Evolutionary conservation across 768 basidiomycete genomes (phyloP).

Genomic region (Amanita molliuscula): DNA sequence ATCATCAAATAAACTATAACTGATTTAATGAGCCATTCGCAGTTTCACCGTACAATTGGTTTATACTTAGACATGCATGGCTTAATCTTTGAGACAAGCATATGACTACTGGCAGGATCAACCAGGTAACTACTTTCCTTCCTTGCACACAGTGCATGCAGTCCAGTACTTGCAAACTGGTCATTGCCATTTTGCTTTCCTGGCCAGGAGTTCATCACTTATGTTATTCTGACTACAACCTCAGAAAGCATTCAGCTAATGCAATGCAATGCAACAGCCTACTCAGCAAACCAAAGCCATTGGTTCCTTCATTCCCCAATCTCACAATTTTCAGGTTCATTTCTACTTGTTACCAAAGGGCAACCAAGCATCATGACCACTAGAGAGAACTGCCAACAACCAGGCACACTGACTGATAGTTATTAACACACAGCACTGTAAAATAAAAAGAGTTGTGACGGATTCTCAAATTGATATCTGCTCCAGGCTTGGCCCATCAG

Average conservation of each 20-base stretch:
- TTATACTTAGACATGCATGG: constrained; percentile 78
- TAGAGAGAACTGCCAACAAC: constrained; percentile 28
- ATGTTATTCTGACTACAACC: background rate
- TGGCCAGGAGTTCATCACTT: background rate
- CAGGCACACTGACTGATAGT: too few species aligned
- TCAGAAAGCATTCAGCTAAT: background rate
- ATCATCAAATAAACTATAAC: constrained; percentile 77
- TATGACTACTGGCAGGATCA: constrained; percentile 81
- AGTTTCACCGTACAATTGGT: constrained; percentile 67
- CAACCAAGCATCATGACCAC: constrained; percentile 25
- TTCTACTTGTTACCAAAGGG: constrained; percentile 14
- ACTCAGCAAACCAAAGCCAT: constrained; percentile 6
- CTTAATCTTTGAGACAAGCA: constrained; percentile 81
- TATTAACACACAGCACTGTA: too few species aligned
- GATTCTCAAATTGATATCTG: constrained; percentile 26
- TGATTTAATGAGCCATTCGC: constrained; percentile 79
- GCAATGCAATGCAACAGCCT: background rate
- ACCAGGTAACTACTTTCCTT: constrained; percentile 63
- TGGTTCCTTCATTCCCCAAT: constrained; percentile 23
- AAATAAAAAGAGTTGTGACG: too few species aligned
- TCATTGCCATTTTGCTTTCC: background rate
- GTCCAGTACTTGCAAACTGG: constrained; percentile 9
- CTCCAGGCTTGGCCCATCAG: constrained; percentile 28
- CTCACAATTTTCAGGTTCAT: constrained; percentile 19
- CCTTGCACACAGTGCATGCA: constrained; percentile 5